Evolutionary conservation across 2,329 filamentous ascomycete species (phyloP), one percentile per base, ranked within the genome.

Genomic region (Aspergillus niger): DNA sequence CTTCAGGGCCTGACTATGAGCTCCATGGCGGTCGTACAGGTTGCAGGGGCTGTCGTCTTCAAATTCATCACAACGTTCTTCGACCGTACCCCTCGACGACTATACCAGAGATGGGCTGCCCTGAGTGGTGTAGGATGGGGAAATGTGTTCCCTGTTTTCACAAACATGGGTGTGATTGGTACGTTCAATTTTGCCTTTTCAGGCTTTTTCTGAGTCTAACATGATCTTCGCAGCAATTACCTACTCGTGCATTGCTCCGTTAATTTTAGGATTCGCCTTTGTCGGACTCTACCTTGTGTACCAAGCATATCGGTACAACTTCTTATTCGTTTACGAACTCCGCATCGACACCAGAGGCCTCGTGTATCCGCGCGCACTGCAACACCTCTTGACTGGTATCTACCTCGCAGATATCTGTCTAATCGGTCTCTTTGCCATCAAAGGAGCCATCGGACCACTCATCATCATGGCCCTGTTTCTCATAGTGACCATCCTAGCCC

Each of bases 301-400:
- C 73, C 80, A 94, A 57, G 91, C 92, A 39, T 97, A 92, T 82
- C 86, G 91, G 38, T 97, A 97, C 81, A 96, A 97, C 71, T 81
- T 97, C 55, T 83, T 97, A 55, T 97, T 91, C 75, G 92, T 96
- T 5, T 89, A 89, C 58, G 89, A 95, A 72, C 87, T 90, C 13
- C 80, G 86, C 60, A 86, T 96, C 71, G 92, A 97, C 72, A 96
- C 91, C 47, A 92, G 95, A 70, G 93, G 94, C 2, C 84, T 96
- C 2, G 90, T 94, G 65, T 97, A 97, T 72, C 91, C 92, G 0
- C 87, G 89, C 13, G 92, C 92, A 0, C 81, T 97, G 20, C 88
- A 95, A 72, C 93, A 97, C 64, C 84, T 96, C 38, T 85, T 96
- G 41, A 89, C 88, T 0, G 92, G 94, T 11, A 77, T 97, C 20